These are phyloP conservation scores for Boletellus ananas DNA, from an alignment of 768 basidiomycete species.

Conservation along the genomic window DNA sequence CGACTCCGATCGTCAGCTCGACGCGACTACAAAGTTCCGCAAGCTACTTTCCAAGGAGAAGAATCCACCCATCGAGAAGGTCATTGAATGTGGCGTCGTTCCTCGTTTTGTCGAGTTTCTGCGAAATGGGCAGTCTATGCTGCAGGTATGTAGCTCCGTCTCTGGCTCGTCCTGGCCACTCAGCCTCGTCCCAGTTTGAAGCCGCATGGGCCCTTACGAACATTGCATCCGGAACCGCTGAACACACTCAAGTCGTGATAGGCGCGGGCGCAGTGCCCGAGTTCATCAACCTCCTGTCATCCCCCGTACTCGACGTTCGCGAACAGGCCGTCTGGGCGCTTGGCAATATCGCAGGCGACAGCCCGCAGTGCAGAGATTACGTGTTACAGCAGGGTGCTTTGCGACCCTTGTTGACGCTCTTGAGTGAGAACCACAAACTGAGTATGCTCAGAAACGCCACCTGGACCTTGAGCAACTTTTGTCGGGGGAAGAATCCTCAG, in stretches of 20 bases:
- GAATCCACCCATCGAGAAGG: slow-evolving; percentile 98
- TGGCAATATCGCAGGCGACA: slow-evolving; percentile 98
- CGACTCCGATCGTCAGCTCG: slow-evolving; percentile 86
- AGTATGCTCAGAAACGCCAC: slow-evolving; percentile 99
- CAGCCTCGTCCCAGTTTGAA: slow-evolving; percentile 63
- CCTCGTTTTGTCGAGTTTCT: slow-evolving; percentile 97
- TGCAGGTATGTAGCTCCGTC: slow-evolving; percentile 53
- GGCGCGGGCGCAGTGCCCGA: slow-evolving; percentile 91
- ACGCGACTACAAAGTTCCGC: slow-evolving; percentile 97
- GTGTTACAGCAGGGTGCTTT: slow-evolving; percentile 92
- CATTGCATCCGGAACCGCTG: slow-evolving; percentile 96
- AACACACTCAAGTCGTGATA: slow-evolving; percentile 98
- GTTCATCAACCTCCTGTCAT: slow-evolving; percentile 94
- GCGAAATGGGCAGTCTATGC: slow-evolving; percentile 73
- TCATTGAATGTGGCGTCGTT: slow-evolving; percentile 96
- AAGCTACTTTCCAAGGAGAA: slow-evolving; percentile 99
- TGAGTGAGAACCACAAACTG: slow-evolving; percentile 97
- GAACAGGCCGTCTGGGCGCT: slow-evolving; percentile 99
- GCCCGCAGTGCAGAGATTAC: slow-evolving; percentile 94
- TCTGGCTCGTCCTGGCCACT: slow-evolving; percentile 4
- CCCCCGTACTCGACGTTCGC: slow-evolving; percentile 92
- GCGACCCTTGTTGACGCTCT: slow-evolving; percentile 80
- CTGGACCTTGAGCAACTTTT: slow-evolving; percentile 99
- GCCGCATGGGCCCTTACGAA: slow-evolving; percentile 98
- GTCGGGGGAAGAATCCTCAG: slow-evolving; percentile 95